Percentiles rank a stretch among this genome's conserved stretches.
phyloP scores from a whole-genome alignment of 805 yeast species.

The Yarrowia bubula region DNA sequence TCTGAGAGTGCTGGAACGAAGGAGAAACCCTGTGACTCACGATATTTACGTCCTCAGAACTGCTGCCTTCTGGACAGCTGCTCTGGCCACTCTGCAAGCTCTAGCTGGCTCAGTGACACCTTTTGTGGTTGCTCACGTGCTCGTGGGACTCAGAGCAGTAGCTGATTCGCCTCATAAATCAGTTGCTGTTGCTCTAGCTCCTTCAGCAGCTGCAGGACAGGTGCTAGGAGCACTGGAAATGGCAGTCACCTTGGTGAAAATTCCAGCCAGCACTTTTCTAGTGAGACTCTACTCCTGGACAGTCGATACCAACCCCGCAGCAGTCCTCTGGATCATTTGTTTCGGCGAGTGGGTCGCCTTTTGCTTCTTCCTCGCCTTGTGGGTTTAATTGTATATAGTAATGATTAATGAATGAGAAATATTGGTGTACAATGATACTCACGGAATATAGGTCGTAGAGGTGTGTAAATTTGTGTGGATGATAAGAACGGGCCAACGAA shows the following conservation, averaged over 20 bases:
- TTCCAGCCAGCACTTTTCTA: neutral
- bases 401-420: too few relatives aligned
- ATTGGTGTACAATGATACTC: too few relatives aligned
- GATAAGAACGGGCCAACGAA: too few relatives aligned
- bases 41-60: neutral
- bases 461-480: too few relatives aligned
- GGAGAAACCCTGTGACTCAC: conserved; percentile 10
- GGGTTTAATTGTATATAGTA: neutral
- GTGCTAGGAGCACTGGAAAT: conserved; percentile 12
- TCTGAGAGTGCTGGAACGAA: neutral
- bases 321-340: conserved; percentile 11
- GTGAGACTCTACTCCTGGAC: neutral
- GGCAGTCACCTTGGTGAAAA: conserved; percentile 11
- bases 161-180: conserved; percentile 16
- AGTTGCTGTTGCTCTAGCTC: conserved; percentile 8
- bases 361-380: neutral
- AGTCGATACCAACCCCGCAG: neutral
- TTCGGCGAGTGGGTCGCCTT: conserved; percentile 20
- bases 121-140: conserved; percentile 5
- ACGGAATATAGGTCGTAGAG: too few relatives aligned
- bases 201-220: conserved; percentile 14
- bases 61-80: neutral
- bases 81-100: neutral
- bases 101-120: neutral
- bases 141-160: neutral